Base-by-base conservation (phyloP, 1,139 yeast species). In the Sugiyamaella novakii region DNA sequence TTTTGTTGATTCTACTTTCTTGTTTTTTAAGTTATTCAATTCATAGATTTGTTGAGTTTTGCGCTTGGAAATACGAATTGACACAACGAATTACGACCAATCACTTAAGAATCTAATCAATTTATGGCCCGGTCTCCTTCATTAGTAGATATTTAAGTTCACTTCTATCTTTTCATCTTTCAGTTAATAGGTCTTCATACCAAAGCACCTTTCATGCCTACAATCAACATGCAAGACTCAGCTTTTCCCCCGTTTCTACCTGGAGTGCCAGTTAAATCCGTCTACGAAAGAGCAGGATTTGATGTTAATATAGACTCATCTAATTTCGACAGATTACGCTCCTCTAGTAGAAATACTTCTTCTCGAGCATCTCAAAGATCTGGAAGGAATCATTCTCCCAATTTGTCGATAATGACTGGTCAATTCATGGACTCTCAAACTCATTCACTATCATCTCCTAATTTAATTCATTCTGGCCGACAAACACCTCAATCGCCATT, bases 211-310 rank as follows among this genome's bases (percentile, higher is more conserved):
- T n/a, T n/a, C n/a, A n/a, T n/a, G n/a, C n/a, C n/a, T n/a, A n/a
- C n/a, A n/a, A n/a, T n/a, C n/a, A n/a, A n/a, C n/a, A 42, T 42
- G 46, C 51, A 63, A 47, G 73, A 69, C 55, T 54, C 59, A 43
- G 72, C 73, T 36, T 69, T 69, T 50, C 73, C 73, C 5, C 67
- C 70, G 4, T 63, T 69, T 47, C 61, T 54, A 5, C 62, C 64
- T 12, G 71, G 70, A 10, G 61, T 59, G 3, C 60, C 58, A 10
- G 46, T 55, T 34, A 65, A 62, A 28, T 61, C 67, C 22, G 73
- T 69, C n/a, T 69, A 68, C 50, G 73, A 69, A 52, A 64, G 73
- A 18, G 73, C 73, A 7, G 73, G 73, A 11, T 69, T 69, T 47
- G 72, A 68, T 31, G 68, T 69, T 46, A 64, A 66, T 53, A 51